Evolutionary conservation across 2,329 filamentous ascomycete species (phyloP).

Genomic region (Neonectria hederae): DNA sequence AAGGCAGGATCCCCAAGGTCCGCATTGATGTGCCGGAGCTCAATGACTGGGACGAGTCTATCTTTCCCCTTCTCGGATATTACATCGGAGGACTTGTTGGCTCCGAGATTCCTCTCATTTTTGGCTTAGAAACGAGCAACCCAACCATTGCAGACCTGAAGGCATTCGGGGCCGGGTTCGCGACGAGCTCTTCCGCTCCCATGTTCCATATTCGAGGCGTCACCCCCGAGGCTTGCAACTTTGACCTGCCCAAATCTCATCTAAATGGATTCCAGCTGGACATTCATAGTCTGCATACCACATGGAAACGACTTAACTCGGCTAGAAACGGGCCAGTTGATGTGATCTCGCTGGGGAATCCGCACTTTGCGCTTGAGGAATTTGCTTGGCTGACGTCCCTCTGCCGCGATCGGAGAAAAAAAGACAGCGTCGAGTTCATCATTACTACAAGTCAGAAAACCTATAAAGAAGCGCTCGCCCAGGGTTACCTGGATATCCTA

Average conservation of each 20-base stretch:
- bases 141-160: slow-evolving; percentile 34
- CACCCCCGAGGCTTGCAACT: slow-evolving; percentile 28
- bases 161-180: slow-evolving; percentile 33
- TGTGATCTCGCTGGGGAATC: slow-evolving; percentile 56
- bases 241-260: background rate
- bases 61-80: slow-evolving; percentile 33
- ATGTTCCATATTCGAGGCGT: slow-evolving; percentile 36
- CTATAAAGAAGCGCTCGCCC: slow-evolving; percentile 1
- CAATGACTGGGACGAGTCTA: slow-evolving; percentile 24
- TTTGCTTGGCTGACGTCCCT: slow-evolving; percentile 45
- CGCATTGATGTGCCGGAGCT: background rate
- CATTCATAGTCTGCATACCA: background rate
- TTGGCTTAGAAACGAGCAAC: slow-evolving; percentile 16
- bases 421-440: slow-evolving; percentile 20
- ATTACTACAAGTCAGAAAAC: slow-evolving; percentile 34
- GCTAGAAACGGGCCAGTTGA: slow-evolving; percentile 38
- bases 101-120: slow-evolving; percentile 28
- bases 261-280: background rate
- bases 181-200: slow-evolving; percentile 32
- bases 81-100: slow-evolving; percentile 23
- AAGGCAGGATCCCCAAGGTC: slow-evolving; percentile 22
- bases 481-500: slow-evolving; percentile 43
- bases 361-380: slow-evolving; percentile 54
- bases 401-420: slow-evolving; percentile 41
- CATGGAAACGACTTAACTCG: slow-evolving; percentile 28